Base-by-base conservation (phyloP, 139 green algal genomes). In the Tetradesmus lagerheimii region DNA sequence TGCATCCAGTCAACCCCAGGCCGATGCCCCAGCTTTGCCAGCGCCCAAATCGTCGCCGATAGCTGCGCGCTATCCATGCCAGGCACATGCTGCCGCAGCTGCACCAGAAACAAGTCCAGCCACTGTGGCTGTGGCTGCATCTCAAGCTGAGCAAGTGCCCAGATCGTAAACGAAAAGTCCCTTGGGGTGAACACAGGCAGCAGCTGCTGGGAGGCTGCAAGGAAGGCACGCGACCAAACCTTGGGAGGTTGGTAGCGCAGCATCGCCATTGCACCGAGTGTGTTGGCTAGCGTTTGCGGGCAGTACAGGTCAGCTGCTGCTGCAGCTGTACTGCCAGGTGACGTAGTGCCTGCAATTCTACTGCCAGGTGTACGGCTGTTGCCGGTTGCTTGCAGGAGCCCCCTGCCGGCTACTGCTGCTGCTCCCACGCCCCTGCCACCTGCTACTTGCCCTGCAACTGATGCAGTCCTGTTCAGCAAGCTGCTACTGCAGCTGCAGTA, bases 161-260 rank as follows among this genome's bases (percentile, higher is more conserved):
- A 94, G 20, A 92, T 67, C 1, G 34, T 89, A 89, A 90, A 92
- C 12, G 89, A 41, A 8, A 93, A 82, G 90, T 94, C 89, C 80
- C 90, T 85, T 12, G 80, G 76, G 20, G 77, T 25, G 14, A 91
- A 93, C 1, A 12, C 23, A n/a, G 66, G 53, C 89, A 92, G 71
- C 25, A 80, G 80, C n/a, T 29, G 8, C 9, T 53, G 16, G 0
- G 64, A 76, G 1, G 80, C 84, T 14, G 71, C 39, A 0, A 92
- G n/a, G 29, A 91, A 45, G 3, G 76, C 34, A 0, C 23, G 75
- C 14, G 79, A 45, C 89, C 88, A 93, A 0, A 20, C 16, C 4
- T 16, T 1, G 9, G 83, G 41, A 2, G 90, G 92, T 9, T 57
- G 57, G 43, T 83, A 78, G 0, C 83, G 47, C 9, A 92, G 76